phyloP scores from a whole-genome alignment of 257 asterid genomes.

The Nicotiana noctiflora region DNA sequence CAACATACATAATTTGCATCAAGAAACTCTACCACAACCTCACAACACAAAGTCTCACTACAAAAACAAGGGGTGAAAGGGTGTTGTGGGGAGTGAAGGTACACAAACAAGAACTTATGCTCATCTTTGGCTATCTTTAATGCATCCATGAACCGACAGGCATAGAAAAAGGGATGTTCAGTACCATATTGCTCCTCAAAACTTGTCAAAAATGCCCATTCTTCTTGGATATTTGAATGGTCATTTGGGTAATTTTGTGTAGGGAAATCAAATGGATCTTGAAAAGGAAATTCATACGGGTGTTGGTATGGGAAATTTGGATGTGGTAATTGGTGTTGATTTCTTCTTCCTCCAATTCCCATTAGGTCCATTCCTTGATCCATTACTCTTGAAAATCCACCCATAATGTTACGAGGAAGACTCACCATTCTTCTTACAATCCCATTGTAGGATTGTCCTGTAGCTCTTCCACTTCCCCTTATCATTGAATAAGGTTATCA shows the following conservation, averaged over 20 bases:
- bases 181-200: conserved; percentile 70
- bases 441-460: conserved; percentile 27
- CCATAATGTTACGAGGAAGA: conserved; percentile 57
- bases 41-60: conserved; percentile 64
- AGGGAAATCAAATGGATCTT: conserved; percentile 16
- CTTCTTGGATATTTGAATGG: conserved; percentile 40
- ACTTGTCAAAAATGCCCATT: conserved; percentile 51
- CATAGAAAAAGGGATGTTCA: conserved; percentile 74
- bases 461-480: conserved; percentile 35
- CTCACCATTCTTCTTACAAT: conserved; percentile 50
- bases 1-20: conserved; percentile 78
- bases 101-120: conserved; percentile 60
- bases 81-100: conserved; percentile 66
- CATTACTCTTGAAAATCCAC: conserved; percentile 54
- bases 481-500: conserved; percentile 20
- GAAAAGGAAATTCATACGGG: conserved; percentile 29
- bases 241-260: conserved; percentile 4
- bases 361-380: conserved; percentile 57
- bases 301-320: conserved; percentile 28
- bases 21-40: conserved; percentile 68
- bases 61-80: conserved; percentile 66
- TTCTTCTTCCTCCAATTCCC: conserved; percentile 30
- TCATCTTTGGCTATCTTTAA: conserved; percentile 57
- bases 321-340: conserved; percentile 18
- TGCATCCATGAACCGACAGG: conserved; percentile 53